Base-by-base conservation (phyloP, 352 stramenopile genomes). In the Phytophthora ohioensis region DNA sequence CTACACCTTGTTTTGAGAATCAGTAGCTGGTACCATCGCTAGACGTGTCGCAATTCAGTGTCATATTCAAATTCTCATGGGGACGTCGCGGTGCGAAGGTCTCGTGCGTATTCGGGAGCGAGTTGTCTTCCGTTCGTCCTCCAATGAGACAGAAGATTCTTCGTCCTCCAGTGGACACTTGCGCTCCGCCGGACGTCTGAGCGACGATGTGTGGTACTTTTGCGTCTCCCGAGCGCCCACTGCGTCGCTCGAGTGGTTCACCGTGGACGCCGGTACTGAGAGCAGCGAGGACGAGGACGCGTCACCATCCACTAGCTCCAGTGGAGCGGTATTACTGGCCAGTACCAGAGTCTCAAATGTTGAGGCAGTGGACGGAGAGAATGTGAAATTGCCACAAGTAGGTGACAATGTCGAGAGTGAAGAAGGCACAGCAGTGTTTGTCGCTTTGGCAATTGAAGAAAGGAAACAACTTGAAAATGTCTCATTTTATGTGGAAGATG, bases 131-230 rank as follows among this genome's bases (percentile, higher is more conserved):
- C 43, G 27, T 27, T 47, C 47, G 48, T 64, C 59, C 39, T 51
- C 48, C 32, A 58, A 17, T 57, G 43, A 71, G 3, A 34, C 39
- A 34, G 39, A 60, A 12, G 58, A 67, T 11, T 64, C 46, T 15
- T 56, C 53, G 27, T 59, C 47, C 53, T 43, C 54, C 38, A 38
- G 30, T 52, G 43, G 54, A 4, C 68, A 66, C 12, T 45, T 56
- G 32, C 66, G 49, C 45, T 67, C 68, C 15, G 42, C 46, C 1
- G 54, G 48, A 5, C 64, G 67, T 2, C 43, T 88, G 41, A 72
- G 55, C 10, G 79, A 87, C 42, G 78, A 81, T 34, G 59, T 78
- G 45, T 88, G 81, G 81, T 87, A 88, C 64, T 79, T 85, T 38
- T 87, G 79, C 60, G 65, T 81, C 46, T 47, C 67, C 2, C 52